Conservation (phyloP, 1,284 basidiomycete genomes). For the Puccinia novopanici region DNA sequence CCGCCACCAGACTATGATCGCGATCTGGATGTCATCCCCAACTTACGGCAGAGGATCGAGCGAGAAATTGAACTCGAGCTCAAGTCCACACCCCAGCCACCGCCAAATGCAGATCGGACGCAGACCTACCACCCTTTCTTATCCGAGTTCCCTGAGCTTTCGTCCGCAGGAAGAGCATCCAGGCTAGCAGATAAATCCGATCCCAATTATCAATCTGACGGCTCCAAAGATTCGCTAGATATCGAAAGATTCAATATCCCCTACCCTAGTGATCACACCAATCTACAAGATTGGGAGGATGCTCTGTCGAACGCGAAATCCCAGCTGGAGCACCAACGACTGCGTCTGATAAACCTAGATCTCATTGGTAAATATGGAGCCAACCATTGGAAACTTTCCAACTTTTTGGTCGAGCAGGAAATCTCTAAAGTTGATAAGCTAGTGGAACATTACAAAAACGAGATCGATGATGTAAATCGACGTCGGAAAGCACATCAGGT, state of each 20-base stretch:
- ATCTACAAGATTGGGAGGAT: conserved; percentile 74
- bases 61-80: conserved; percentile 44
- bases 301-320: conserved; percentile 78
- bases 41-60: conserved; percentile 40
- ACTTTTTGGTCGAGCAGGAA: conserved; percentile 79
- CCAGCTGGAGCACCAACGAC: conserved; percentile 84
- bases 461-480: conserved; percentile 79
- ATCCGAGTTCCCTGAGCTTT: conserved; percentile 17
- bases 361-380: conserved; percentile 82
- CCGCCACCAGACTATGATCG: conserved; percentile 26
- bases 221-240: conserved; percentile 36
- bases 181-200: conserved; percentile 14
- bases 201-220: conserved; percentile 25
- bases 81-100: conserved; percentile 10
- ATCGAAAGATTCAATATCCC: conserved; percentile 35
- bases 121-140: conserved; percentile 20
- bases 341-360: conserved; percentile 82
- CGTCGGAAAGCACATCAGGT: conserved; percentile 82
- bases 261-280: conserved; percentile 60
- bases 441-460: conserved; percentile 71
- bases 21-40: conserved; percentile 36
- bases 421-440: conserved; percentile 73
- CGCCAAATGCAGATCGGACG: neutral
- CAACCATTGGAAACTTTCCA: conserved; percentile 87
- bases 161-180: neutral